These are phyloP conservation scores for Solanum bulbocastanum DNA, from an alignment of 257 asterid genomes.

Conservation along the genomic window DNA sequence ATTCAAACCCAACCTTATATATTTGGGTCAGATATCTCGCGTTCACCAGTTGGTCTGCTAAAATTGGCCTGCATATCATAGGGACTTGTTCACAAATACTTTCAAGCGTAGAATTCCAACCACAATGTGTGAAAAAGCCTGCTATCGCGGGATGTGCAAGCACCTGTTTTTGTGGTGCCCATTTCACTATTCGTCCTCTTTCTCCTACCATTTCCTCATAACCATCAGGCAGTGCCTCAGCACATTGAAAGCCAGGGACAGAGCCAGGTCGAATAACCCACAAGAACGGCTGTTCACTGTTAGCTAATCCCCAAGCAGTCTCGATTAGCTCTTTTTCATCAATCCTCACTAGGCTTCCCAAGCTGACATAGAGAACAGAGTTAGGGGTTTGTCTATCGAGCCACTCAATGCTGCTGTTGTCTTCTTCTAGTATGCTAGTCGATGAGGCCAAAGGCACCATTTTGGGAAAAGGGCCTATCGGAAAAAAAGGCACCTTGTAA, in stretches of 20 bases:
- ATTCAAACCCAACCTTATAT: constrained; percentile 21
- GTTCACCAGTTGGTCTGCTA: constrained; percentile 26
- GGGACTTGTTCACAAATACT: constrained; percentile 31
- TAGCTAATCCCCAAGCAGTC: constrained; percentile 31
- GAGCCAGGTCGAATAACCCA: constrained; percentile 25
- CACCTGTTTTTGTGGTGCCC: constrained; percentile 40
- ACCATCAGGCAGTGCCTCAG: not conserved
- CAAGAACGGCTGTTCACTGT: constrained; percentile 25
- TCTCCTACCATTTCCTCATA: not conserved
- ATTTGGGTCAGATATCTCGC: constrained; percentile 20
- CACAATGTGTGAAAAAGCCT: constrained; percentile 35
- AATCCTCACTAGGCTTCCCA: constrained; percentile 28
- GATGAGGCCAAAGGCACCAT: not conserved
- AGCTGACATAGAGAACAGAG: constrained; percentile 3
- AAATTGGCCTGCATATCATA: constrained; percentile 29
- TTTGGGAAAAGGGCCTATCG: not conserved
- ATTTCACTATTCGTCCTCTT: constrained; percentile 24
- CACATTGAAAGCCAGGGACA: not conserved
- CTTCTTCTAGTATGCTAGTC: not conserved
- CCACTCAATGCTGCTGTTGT: not conserved
- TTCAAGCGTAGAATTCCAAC: constrained; percentile 46
- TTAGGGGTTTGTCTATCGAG: not conserved
- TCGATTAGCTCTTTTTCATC: constrained; percentile 4
- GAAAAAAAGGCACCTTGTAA: not conserved
- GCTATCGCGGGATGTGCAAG: constrained; percentile 26